Conservation (phyloP, 805 yeast species). For the Nematodospora valgi region DNA sequence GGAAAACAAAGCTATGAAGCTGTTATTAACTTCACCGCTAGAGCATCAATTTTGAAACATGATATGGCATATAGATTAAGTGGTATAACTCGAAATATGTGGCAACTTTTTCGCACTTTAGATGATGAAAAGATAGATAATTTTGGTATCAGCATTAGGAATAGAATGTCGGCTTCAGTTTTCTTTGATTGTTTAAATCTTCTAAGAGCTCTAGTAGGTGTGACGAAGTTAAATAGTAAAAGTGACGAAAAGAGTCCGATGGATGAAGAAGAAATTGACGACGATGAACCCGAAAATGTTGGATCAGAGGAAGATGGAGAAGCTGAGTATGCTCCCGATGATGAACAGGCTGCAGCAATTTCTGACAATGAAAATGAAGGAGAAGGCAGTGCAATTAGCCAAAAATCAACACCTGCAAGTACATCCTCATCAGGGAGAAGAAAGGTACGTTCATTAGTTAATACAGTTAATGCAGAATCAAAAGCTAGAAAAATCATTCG, state of each 20-base stretch:
- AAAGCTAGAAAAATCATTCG: conserved; percentile 72
- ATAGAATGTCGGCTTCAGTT: conserved; percentile 89
- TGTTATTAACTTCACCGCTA: conserved; percentile 66
- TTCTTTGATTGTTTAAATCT: conserved; percentile 89
- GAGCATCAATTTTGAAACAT: conserved; percentile 83
- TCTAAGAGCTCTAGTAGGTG: conserved; percentile 82
- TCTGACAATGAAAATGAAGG: conserved; percentile 4
- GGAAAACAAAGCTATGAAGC: conserved; percentile 68
- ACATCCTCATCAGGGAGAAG: conserved; percentile 30
- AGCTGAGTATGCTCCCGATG: conserved; percentile 19
- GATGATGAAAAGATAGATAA: conserved; percentile 47
- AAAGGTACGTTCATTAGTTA: conserved; percentile 50
- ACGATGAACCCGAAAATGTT: conserved; percentile 16
- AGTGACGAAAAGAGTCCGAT: conserved; percentile 18
- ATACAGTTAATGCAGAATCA: conserved; percentile 59
- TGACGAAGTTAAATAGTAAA: conserved; percentile 55
- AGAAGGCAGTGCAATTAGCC: conserved; percentile 17
- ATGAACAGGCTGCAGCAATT: conserved; percentile 9
- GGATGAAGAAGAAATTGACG: conserved; percentile 20
- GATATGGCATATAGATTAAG: conserved; percentile 91
- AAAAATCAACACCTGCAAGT: conserved; percentile 38
- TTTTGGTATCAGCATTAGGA: conserved; percentile 56
- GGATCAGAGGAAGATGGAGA: conserved; percentile 28
- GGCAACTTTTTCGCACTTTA: conserved; percentile 78
- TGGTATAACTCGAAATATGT: conserved; percentile 90